Evolutionary conservation across 1,284 basidiomycete species (phyloP), one percentile per base, ranked within the genome.

Genomic region (Anthracocystis setariae): DNA sequence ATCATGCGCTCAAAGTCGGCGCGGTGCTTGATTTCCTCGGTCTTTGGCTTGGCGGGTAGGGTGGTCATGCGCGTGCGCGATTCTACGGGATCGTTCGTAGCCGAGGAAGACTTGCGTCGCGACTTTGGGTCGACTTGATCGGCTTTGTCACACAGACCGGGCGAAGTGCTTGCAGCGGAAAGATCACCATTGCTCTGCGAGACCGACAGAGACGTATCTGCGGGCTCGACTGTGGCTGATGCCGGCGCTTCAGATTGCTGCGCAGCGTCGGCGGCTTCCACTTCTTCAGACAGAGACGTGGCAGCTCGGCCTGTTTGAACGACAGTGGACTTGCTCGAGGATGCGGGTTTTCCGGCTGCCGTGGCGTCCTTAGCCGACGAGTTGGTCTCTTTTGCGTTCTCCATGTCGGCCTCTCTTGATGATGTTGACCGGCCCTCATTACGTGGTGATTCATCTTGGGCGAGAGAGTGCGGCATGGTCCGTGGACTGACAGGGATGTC

Each of bases 1-100:
- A 97, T 97, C 92, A 97, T 95, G 40, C 87, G 84, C 79, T 93
- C 89, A 92, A 93, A 97, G 78, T 91, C 91, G 25, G 90, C 89
- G 79, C 93, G 86, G 84, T 97, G 93, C 70, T 89, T 91, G 57
- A 87, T 84, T 81, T 96, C 93, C 83, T 96, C 94, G 48, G 87
- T 82, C 57, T 88, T 88, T 53, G 85, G 85, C 82, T 96, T 96
- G 9, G 93, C 93, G 18, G 93, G 94, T 9, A 96, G 85, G 81
- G 90, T 91, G 5, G 87, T 85, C 18, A 92, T 93, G 23, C 93
- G 86, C 4, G 85, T 86, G 18, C 84, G 82, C n/a, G 83, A 84
- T 18, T 84, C 74, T 45, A 86, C 82, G 54, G 84, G 83, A 37
- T 86, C 85, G 18, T 46, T 35, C 1, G 59, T n/a, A 12, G 70